A percentile compares a stretch with the other conserved stretches of the same genome.
Conservation (phyloP, 2,329 filamentous ascomycete genomes). For the Alternaria ventricosa region DNA sequence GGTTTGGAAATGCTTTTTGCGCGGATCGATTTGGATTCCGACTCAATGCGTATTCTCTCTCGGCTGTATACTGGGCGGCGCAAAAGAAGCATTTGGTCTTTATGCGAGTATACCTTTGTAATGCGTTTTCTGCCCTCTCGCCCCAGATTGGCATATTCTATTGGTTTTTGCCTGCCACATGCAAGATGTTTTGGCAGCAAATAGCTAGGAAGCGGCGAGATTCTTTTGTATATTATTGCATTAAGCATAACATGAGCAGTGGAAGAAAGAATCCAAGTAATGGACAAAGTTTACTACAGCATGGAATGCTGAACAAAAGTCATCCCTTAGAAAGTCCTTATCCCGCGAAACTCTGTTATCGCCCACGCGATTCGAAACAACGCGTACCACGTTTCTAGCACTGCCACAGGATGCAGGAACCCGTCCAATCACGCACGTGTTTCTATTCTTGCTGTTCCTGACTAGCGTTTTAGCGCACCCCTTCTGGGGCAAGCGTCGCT, state of each 20-base stretch:
- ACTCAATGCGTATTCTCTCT: neutral
- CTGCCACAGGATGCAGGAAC: constrained; percentile 14
- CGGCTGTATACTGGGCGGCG: constrained; percentile 10
- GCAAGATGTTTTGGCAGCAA: neutral
- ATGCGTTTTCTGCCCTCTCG: constrained; percentile 23
- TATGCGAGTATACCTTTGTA: constrained; percentile 29
- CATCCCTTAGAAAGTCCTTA: neutral
- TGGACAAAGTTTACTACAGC: neutral
- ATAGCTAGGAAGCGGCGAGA: neutral
- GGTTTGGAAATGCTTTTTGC: constrained; percentile 1
- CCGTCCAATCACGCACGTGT: constrained; percentile 17
- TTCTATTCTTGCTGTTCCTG: constrained; percentile 26
- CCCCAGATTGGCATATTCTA: constrained; percentile 8
- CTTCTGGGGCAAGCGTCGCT: constrained; percentile 11
- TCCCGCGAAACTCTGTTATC: neutral
- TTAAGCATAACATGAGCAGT: neutral
- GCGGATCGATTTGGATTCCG: constrained; percentile 13
- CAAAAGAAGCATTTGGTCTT: constrained; percentile 10
- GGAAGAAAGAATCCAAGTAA: neutral
- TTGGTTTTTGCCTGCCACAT: neutral
- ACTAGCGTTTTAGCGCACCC: constrained; percentile 19
- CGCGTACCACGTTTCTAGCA: neutral
- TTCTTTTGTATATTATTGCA: constrained; percentile 17
- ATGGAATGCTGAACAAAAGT: neutral
- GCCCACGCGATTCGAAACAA: neutral